phyloP scores from a whole-genome alignment of 495 filamentous ascomycete genomes.

The Penicillium robsamsonii region DNA sequence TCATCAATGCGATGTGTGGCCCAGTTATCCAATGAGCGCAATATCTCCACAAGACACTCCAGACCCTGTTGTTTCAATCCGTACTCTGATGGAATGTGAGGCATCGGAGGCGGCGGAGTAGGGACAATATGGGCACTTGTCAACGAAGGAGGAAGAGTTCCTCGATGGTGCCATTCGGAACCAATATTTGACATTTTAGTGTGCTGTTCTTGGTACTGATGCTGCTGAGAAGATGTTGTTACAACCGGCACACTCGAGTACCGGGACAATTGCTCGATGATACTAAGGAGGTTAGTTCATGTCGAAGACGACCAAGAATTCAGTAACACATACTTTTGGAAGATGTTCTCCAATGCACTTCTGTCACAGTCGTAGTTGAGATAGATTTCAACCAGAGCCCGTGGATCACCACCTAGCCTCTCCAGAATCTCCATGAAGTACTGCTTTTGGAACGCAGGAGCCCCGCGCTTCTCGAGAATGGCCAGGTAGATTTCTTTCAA shows the following conservation, averaged over 20 bases:
- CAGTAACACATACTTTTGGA: slow-evolving; percentile 58
- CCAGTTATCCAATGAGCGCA: slow-evolving; percentile 92
- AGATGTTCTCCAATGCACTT: slow-evolving; percentile 92
- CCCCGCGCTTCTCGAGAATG: slow-evolving; percentile 82
- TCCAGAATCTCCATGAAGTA: slow-evolving; percentile 86
- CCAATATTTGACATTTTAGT: slow-evolving; percentile 53
- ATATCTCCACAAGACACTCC: slow-evolving; percentile 80
- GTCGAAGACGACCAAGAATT: neutral
- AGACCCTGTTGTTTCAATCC: slow-evolving; percentile 82
- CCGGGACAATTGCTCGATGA: slow-evolving; percentile 89
- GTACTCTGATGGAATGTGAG: slow-evolving; percentile 77
- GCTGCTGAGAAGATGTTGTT: slow-evolving; percentile 74
- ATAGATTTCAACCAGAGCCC: slow-evolving; percentile 91
- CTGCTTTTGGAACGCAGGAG: slow-evolving; percentile 85
- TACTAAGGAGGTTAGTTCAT: slow-evolving; percentile 41
- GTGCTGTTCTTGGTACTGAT: slow-evolving; percentile 76
- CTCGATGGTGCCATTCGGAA: slow-evolving; percentile 80
- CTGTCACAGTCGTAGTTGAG: slow-evolving; percentile 98
- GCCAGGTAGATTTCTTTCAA: slow-evolving; percentile 96
- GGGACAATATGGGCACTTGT: slow-evolving; percentile 69
- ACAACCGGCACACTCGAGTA: slow-evolving; percentile 72
- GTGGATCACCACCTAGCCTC: slow-evolving; percentile 77
- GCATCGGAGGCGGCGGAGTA: slow-evolving; percentile 44
- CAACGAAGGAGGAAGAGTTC: slow-evolving; percentile 80
- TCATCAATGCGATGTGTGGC: slow-evolving; percentile 73